Evolutionary conservation across 139 green algal species (phyloP).

Genomic region (Chlorella vulgaris): DNA sequence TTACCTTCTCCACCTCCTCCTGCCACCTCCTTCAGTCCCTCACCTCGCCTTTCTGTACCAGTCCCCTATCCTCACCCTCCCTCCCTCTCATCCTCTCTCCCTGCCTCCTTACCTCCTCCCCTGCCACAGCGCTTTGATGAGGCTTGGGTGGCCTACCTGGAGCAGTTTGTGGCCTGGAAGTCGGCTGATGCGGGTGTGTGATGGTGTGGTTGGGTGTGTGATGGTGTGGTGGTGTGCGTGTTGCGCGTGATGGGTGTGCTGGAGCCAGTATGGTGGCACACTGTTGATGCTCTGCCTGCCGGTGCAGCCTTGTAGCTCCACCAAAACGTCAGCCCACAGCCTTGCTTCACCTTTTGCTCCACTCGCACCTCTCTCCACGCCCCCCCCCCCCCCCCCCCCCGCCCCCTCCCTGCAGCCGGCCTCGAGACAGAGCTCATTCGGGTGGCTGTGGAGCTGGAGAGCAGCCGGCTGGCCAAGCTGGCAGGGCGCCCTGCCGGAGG

Average conservation of each 20-base stretch:
- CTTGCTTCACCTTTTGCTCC: no score
- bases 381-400: not conserved
- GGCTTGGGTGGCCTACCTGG: constrained; percentile 87
- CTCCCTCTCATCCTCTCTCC: not conserved
- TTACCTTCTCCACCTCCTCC: no score
- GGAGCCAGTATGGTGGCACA: no score
- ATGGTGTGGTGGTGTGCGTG: not conserved
- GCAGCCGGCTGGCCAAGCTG: constrained; percentile 58
- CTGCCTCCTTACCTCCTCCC: not conserved
- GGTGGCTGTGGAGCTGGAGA: constrained; percentile 67
- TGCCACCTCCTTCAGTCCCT: not conserved
- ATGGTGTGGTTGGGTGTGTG: not conserved
- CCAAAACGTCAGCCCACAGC: not conserved
- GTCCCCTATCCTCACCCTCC: not conserved
- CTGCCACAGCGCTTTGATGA: constrained; percentile 75
- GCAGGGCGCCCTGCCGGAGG: not conserved
- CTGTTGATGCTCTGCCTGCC: not conserved
- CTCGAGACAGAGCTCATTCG: constrained; percentile 79
- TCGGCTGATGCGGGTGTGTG: constrained; percentile 61
- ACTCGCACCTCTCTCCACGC: not conserved
- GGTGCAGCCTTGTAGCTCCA: not conserved
- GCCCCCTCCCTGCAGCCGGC: constrained; percentile 36
- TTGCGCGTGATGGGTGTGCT: not conserved
- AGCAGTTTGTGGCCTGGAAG: constrained; percentile 94
- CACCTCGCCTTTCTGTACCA: no score